Evolutionary conservation across 208 protist species (phyloP), one percentile per base, ranked within the genome.

Genomic region (Trypanosoma brucei): DNA sequence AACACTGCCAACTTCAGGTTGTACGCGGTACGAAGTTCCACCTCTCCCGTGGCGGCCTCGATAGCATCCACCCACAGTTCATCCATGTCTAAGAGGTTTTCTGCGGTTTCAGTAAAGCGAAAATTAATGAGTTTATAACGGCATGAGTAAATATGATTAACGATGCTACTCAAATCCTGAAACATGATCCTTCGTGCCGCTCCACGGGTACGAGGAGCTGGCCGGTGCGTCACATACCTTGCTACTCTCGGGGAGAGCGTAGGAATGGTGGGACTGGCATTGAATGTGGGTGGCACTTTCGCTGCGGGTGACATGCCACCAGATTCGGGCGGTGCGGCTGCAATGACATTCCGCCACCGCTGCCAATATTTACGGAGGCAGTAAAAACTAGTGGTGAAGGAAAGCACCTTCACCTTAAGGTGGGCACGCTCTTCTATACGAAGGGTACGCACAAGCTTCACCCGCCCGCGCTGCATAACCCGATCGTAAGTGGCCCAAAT

Each of bases 11-110:
- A 70, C 3, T 76, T 77, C 7, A 64, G 62, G 39, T 72, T 67
- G 34, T 81, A 68, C 51, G 72, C 62, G 34, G 82, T 70, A 11
- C 62, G 36, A 8, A 45, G 50, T 4, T 81, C 72, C 0, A 72
- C 85, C 8, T 75, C 72, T 1, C 68, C 67, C 52, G 85, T 75
- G 2, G 83, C 81, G 45, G 75, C 81, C 42, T 94, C 81, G 22
- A 94, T 70, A 11, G 83, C 75, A 14, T 85, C 80, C 46, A 85
- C 63, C 84, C 85, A 94, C 40, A 79, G 79, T 59, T 92, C 83
- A 50, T 94, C 68, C 51, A 67, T 44, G 61, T 73, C 85, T 42
- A 92, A 45, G 39, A 92, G 81, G 57, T 75, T 91, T 0, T 88
- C 79, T 7, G 74, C 33, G 2, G 1, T 45, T 6, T 57, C 54